Percentiles rank a stretch among this genome's conserved stretches.
Evolutionary conservation across 1,284 basidiomycete genomes (phyloP).

Genomic region (Agroathelia rolfsii): DNA sequence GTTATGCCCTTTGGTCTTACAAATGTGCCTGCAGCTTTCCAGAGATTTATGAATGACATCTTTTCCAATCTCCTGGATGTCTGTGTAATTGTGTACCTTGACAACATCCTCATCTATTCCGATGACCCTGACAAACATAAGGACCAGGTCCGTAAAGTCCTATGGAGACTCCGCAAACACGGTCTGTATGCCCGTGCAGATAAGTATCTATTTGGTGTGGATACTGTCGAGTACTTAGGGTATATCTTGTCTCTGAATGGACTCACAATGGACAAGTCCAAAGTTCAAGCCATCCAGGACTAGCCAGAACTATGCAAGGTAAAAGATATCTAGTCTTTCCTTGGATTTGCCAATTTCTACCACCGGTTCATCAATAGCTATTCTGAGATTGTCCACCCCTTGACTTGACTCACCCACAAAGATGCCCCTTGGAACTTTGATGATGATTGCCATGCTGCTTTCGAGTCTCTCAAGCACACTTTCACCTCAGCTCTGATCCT

Average conservation of each 20-base stretch:
- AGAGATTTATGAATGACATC: constrained; percentile 14
- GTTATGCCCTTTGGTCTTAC: constrained; percentile 29
- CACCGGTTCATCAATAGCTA: constrained; percentile 30
- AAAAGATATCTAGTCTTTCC: constrained; percentile 20
- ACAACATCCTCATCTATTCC: constrained; percentile 16
- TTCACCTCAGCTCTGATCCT: constrained; percentile 8
- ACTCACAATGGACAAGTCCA: constrained; percentile 20
- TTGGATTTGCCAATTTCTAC: constrained; percentile 29
- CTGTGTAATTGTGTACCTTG: constrained; percentile 12
- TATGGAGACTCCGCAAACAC: constrained; percentile 20
- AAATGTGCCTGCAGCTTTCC: constrained; percentile 20
- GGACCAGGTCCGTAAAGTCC: constrained; percentile 16
- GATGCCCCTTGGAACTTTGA: constrained; percentile 4
- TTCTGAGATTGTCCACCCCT: constrained; percentile 16
- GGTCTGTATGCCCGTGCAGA: constrained; percentile 21
- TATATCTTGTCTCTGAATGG: constrained; percentile 18
- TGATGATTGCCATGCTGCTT: not conserved
- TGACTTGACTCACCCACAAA: constrained; percentile 14
- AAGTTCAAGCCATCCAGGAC: constrained; percentile 19
- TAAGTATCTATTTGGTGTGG: constrained; percentile 29
- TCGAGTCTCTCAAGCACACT: not conserved
- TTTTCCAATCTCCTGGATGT: constrained; percentile 10
- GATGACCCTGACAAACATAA: constrained; percentile 12
- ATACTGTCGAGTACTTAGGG: constrained; percentile 30
- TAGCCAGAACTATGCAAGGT: constrained; percentile 22